Percentiles rank a stretch among this genome's conserved stretches.
Evolutionary conservation across 2,329 filamentous ascomycete genomes (phyloP).

Genomic region (Aspergillus niger): DNA sequence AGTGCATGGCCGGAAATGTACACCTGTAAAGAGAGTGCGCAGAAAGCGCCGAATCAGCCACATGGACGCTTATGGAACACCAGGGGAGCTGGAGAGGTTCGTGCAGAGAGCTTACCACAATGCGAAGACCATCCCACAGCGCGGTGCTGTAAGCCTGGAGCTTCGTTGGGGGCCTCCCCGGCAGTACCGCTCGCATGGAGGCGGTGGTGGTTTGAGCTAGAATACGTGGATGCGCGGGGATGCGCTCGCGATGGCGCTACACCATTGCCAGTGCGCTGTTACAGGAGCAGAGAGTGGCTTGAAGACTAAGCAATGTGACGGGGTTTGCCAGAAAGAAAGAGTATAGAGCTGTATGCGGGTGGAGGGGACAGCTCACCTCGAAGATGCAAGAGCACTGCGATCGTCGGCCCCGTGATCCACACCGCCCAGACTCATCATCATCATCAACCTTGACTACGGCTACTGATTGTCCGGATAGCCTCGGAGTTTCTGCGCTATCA

Average conservation of each 20-base stretch:
- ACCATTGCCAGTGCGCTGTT: conserved; percentile 33
- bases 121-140: conserved; percentile 70
- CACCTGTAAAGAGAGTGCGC: conserved; percentile 54
- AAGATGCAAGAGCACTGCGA: not conserved
- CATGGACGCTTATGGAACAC: not conserved
- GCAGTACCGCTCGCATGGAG: conserved; percentile 76
- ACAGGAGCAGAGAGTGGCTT: not conserved
- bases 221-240: conserved; percentile 22
- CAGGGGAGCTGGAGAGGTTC: not conserved
- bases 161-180: conserved; percentile 74
- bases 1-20: conserved; percentile 91
- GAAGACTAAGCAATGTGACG: not conserved
- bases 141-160: conserved; percentile 76
- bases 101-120: conserved; percentile 63
- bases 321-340: not conserved
- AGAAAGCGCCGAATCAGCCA: conserved; percentile 14
- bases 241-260: conserved; percentile 32
- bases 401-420: not conserved
- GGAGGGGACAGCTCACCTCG: not conserved
- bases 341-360: not conserved
- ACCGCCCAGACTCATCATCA: not conserved
- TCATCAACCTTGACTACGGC: too few species aligned
- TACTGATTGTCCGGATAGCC: too few species aligned
- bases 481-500: too few species aligned
- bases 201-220: conserved; percentile 30